Base-by-base conservation (phyloP, 305 asterid species). In the Stenogyne calaminthoides region DNA sequence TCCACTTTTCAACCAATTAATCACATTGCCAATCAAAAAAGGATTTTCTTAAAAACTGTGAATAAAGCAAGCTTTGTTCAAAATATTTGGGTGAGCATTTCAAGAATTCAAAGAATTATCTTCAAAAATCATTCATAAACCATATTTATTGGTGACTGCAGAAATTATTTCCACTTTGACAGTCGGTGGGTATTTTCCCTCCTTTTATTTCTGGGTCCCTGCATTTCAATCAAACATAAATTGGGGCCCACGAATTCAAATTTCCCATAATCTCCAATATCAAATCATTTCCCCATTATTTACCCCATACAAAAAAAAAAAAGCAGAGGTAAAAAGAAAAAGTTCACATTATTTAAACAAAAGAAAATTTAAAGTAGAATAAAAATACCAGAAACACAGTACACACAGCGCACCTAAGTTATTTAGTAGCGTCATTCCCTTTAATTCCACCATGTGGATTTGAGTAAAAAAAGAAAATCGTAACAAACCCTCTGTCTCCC, bases 201-300 rank as follows among this genome's bases (percentile, higher is more conserved):
- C 15, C 58, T 47, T 74, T 56, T 16, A 64, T 74, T 37, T 14
- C 20, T 9, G 22, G 81, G 51, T 9, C 73, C 78, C 70, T 54
- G 64, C 9, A 58, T 10, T 58, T 29, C 40, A 8, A 44, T 37
- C 46, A 29, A 9, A 25, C 72, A 29, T 44, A 44, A 52, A 62
- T 52, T 51, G 39, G 64, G 72, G 14, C 72, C 81, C 74, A 42
- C 60, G 27, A 47, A 36, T 63, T 67, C 67, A 62, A 77, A 71
- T 54, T n/a, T 12, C 15, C 7, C 74, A 64, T 69, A 4, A 55
- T 61, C 69, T 64, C 71, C 60, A 1, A 52, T 19, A 65, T 69
- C 72, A 73, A 74, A 77, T 73, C 79, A 77, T 70, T 64, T 57
- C 46, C 60, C 64, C 52, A 81, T 81, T 52, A 81, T 77, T 77